These are phyloP conservation scores for Antitrichia curtipendula DNA, from an alignment of 225 moss, liverwort and hornwort genomes.

Conservation along the genomic window DNA sequence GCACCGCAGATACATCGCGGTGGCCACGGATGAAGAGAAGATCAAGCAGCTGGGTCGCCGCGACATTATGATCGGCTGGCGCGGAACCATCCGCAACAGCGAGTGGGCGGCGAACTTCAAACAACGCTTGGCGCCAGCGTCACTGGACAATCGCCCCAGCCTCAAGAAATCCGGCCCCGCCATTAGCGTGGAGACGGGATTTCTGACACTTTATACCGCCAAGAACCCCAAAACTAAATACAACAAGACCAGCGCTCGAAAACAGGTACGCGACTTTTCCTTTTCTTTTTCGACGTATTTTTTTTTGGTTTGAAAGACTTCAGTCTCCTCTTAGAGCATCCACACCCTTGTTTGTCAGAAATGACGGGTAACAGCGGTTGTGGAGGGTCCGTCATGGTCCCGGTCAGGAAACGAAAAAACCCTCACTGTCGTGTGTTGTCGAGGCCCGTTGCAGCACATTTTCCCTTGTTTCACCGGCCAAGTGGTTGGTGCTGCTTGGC, in stretches of 20 bases:
- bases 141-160: not conserved
- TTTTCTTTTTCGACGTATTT: not conserved
- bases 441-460: not conserved
- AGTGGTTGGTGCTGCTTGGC: not conserved
- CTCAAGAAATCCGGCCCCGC: not conserved
- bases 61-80: slow-evolving; percentile 55
- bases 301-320: not conserved
- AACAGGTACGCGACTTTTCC: not conserved
- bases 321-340: not conserved
- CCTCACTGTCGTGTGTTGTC: not conserved
- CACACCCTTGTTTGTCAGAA: not conserved
- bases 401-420: not conserved
- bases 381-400: not conserved
- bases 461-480: not conserved
- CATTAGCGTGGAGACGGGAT: slow-evolving; percentile 19
- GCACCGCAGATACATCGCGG: slow-evolving; percentile 30
- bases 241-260: slow-evolving; percentile 10
- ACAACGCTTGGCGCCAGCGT: not conserved
- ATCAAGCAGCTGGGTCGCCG: slow-evolving; percentile 42
- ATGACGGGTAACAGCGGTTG: not conserved
- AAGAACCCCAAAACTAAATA: not conserved
- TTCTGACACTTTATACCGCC: slow-evolving; percentile 1
- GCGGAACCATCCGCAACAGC: slow-evolving; percentile 48
- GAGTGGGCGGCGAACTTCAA: slow-evolving; percentile 45
- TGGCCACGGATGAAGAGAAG: slow-evolving; percentile 35